phyloP scores from a whole-genome alignment of 768 basidiomycete genomes.

The Gautieria morchelliformis region DNA sequence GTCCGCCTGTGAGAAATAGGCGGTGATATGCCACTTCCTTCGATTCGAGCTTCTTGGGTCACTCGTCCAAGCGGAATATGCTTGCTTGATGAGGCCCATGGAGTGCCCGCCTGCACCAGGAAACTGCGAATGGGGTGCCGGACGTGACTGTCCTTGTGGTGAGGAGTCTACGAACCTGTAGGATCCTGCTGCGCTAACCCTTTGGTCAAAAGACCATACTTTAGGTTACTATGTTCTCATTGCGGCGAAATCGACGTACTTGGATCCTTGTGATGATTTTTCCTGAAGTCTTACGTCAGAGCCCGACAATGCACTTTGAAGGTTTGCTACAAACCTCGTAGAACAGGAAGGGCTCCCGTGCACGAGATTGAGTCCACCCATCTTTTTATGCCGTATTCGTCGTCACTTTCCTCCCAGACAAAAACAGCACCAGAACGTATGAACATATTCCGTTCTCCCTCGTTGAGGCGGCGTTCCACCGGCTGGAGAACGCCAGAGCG shows the following conservation, averaged over 20 bases:
- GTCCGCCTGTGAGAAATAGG: slow-evolving; percentile 44
- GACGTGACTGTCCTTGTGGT: slow-evolving; percentile 37
- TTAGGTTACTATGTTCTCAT: background rate
- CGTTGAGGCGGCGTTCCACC: slow-evolving; percentile 49
- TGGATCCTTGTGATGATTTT: slow-evolving; percentile 2
- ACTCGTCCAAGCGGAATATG: slow-evolving; percentile 58
- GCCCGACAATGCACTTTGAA: background rate
- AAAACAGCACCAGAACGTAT: slow-evolving; percentile 56
- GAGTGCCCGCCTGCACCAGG: slow-evolving; percentile 45
- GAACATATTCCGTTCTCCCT: slow-evolving; percentile 43
- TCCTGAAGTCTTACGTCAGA: background rate
- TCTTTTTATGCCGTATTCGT: slow-evolving; percentile 53
- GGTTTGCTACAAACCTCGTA: slow-evolving; percentile 35
- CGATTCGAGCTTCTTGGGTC: slow-evolving; percentile 35
- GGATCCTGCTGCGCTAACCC: slow-evolving; percentile 8
- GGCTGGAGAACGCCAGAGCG: slow-evolving; percentile 41
- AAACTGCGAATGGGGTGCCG: slow-evolving; percentile 48
- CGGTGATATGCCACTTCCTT: slow-evolving; percentile 60
- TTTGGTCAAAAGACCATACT: background rate
- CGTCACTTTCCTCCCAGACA: slow-evolving; percentile 63
- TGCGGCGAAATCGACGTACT: slow-evolving; percentile 2
- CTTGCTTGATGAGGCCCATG: slow-evolving; percentile 55
- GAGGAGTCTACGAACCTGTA: slow-evolving; percentile 53
- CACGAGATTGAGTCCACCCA: slow-evolving; percentile 65
- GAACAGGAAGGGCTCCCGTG: slow-evolving; percentile 62